phyloP scores from a whole-genome alignment of 2,329 filamentous ascomycete species.

The Nothopassalora personata region DNA sequence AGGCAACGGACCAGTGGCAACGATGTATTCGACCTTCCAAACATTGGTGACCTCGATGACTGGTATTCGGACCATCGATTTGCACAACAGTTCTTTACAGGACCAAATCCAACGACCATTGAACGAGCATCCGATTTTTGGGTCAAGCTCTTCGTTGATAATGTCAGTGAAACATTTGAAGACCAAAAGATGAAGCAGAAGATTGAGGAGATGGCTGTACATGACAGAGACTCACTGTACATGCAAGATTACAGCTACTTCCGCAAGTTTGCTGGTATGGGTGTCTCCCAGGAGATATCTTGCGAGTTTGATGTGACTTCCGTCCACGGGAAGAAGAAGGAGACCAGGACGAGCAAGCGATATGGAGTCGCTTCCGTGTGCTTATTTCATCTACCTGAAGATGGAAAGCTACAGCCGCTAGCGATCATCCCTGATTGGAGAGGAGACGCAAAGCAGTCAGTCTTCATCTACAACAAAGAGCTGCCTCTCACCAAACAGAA shows the following conservation, averaged over 20 bases:
- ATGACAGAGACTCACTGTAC: conserved; percentile 34
- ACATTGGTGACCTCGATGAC: conserved; percentile 32
- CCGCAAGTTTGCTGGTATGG: conserved; percentile 31
- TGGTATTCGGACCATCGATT: conserved; percentile 44
- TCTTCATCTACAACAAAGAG: conserved; percentile 48
- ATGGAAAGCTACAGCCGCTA: conserved; percentile 46
- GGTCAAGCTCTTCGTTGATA: conserved; percentile 34
- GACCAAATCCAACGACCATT: conserved; percentile 44
- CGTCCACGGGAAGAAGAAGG: conserved; percentile 6
- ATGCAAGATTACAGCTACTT: conserved; percentile 45
- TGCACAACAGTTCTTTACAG: conserved; percentile 43
- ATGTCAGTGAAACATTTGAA: conserved; percentile 25
- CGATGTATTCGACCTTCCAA: conserved; percentile 26
- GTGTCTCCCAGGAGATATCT: conserved; percentile 11
- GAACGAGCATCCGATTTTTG: conserved; percentile 29
- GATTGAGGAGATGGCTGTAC: conserved; percentile 27
- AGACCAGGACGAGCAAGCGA: conserved; percentile 7
- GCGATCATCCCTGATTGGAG: conserved; percentile 48
- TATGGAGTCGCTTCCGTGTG: conserved; percentile 17
- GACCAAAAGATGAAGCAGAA: conserved; percentile 32
- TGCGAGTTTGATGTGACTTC: conserved; percentile 15
- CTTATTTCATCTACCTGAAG: conserved; percentile 30
- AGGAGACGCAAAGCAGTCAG: conserved; percentile 39
- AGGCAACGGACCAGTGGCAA: conserved; percentile 14
- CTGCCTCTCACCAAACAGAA: conserved; percentile 35